Percentiles rank a stretch among this genome's conserved stretches.
phyloP scores from a whole-genome alignment of 1,139 yeast species.

The Chernovozyma sophiae-reginae region DNA sequence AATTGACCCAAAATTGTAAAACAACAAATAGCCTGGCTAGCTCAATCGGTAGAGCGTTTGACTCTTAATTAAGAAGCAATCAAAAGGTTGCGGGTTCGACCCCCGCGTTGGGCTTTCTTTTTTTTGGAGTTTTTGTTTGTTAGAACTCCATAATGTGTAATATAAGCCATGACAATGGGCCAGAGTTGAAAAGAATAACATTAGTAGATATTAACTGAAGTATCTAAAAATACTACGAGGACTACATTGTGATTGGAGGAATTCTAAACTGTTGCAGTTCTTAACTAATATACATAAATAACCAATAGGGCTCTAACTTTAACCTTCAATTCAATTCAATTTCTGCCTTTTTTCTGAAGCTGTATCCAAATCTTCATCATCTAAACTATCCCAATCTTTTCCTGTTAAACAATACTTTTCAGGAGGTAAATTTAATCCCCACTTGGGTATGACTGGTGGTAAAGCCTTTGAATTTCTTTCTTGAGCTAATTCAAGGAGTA shows the following conservation, averaged over 20 bases:
- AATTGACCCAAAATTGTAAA: too few relatives aligned
- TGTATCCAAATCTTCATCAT: constrained; percentile 29
- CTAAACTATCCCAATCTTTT: constrained; percentile 58
- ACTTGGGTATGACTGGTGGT: constrained; percentile 88
- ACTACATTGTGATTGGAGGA: too few relatives aligned
- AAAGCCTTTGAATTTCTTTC: constrained; percentile 86
- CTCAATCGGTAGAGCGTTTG: constrained; percentile 16
- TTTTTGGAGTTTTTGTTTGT: not conserved
- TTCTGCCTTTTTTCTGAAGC: constrained; percentile 2
- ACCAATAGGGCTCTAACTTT: too few relatives aligned
- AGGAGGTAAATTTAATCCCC: constrained; percentile 94
- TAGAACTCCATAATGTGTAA: too few relatives aligned
- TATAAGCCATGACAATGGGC: too few relatives aligned
- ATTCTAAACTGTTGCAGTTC: too few relatives aligned
- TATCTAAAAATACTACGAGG: too few relatives aligned
- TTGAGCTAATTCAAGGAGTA: constrained; percentile 82
- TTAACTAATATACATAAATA: too few relatives aligned
- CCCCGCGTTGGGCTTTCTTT: constrained; percentile 44
- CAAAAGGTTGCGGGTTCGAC: constrained; percentile 52
- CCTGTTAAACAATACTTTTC: constrained; percentile 94
- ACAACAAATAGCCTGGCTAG: constrained; percentile 15
- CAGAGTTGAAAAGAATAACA: too few relatives aligned
- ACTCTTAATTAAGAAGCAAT: constrained; percentile 16
- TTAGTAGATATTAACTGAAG: too few relatives aligned
- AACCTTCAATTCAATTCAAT: too few relatives aligned